Evolutionary conservation across 805 yeast genomes (phyloP).

Genomic region (Ogataea paraovalis): DNA sequence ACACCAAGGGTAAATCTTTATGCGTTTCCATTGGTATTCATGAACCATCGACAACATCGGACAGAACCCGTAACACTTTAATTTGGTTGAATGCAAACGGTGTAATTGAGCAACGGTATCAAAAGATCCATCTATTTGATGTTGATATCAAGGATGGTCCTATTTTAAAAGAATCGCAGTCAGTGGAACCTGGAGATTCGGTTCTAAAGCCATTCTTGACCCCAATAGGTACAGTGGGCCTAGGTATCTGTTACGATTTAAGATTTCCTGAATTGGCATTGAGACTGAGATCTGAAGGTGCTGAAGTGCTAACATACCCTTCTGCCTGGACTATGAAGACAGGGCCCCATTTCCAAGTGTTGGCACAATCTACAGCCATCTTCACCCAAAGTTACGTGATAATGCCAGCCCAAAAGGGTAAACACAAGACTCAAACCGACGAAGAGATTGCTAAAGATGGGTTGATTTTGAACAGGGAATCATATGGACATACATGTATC

Average conservation of each 20-base stretch:
- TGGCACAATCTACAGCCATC: constrained; percentile 81
- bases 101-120: constrained; percentile 62
- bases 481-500: constrained; percentile 84
- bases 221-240: constrained; percentile 62
- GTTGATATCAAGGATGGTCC: constrained; percentile 83
- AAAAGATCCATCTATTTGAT: constrained; percentile 86
- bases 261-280: constrained; percentile 81
- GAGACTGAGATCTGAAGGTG: constrained; percentile 61
- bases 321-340: constrained; percentile 92
- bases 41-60: constrained; percentile 53
- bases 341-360: constrained; percentile 86
- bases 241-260: constrained; percentile 80
- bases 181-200: constrained; percentile 74
- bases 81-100: constrained; percentile 70
- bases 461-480: constrained; percentile 45
- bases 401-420: constrained; percentile 86
- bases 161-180: constrained; percentile 65
- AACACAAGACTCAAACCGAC: constrained; percentile 53
- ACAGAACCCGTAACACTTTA: constrained; percentile 64
- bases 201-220: constrained; percentile 53
- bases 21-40: constrained; percentile 86
- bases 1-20: constrained; percentile 37
- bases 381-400: constrained; percentile 85
- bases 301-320: constrained; percentile 76
- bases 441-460: constrained; percentile 28